Evolutionary conservation across 768 basidiomycete species (phyloP), one percentile per base, ranked within the genome.

Genomic region (Galerina sulciceps): DNA sequence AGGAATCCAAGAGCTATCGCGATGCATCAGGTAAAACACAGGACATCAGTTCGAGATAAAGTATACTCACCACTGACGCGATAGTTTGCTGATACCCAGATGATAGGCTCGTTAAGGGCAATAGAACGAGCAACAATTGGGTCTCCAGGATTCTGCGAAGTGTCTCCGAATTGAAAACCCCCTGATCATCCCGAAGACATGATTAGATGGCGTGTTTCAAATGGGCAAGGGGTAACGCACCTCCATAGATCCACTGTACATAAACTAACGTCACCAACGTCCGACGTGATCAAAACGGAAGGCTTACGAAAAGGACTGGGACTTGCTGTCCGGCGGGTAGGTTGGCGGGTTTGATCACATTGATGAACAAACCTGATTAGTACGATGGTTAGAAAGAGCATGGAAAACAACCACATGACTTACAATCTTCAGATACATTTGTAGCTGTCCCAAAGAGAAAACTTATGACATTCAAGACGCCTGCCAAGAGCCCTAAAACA

Each of bases 61-160:
- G 14, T 8, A 3, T 5, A 40, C 67, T 59, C 45, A 75, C 76
- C 74, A 41, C 55, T 68, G 1, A 70, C 14, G 4, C 76, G 74
- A 60, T 78, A 78, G 58, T 80, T 81, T 22, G 75, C 69, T 6
- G 75, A 73, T 10, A 79, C 80, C 17, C 71, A 75, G 10, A 81
- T 64, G 1, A 74, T 62, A 10, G 78, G 77, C 43, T 76, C 65
- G 1, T 61, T 63, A 0, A 71, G 60, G 6, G 61, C 65, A 31
- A 79, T 65, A 0, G 75, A 73, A 17, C 72, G 69, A 11, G 75
- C 63, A 6, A 79, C 73, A 31, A 76, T 64, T 3, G 66, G 41
- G 8, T 64, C 58, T 8, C 73, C 71, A 9, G 57, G 58, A 17
- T 64, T 64, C 35, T 63, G 56, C 6, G 63, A 59, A 15, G 70